Conservation (phyloP, 257 asterid genomes). For the Solanum sejunctum region DNA sequence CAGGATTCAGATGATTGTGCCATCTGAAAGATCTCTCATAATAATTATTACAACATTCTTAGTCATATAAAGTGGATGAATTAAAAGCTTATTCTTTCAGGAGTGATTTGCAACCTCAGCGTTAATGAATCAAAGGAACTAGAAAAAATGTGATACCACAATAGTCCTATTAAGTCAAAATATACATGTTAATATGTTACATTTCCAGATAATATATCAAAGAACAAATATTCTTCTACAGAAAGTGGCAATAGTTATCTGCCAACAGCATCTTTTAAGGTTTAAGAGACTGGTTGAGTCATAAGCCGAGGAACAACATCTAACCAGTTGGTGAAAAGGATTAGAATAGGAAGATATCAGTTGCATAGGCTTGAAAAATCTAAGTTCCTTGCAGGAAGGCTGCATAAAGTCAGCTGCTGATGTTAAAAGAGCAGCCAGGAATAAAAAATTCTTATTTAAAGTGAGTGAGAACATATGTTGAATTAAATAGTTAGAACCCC, state of each 20-base stretch:
- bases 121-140: neutral
- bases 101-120: neutral
- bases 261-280: neutral
- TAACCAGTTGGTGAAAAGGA: neutral
- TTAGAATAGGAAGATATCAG: neutral
- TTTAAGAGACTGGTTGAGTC: neutral
- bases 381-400: neutral
- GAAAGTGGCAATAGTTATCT: neutral
- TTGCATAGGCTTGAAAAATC: neutral
- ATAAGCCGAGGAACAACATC: neutral
- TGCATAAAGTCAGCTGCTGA: neutral
- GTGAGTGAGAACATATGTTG: neutral
- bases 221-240: neutral
- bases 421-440: neutral
- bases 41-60: neutral
- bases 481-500: neutral
- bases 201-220: neutral
- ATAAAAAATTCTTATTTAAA: neutral
- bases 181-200: neutral
- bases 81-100: neutral
- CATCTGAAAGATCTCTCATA: slow-evolving; percentile 37
- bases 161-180: neutral
- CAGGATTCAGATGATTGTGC: slow-evolving; percentile 97
- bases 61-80: neutral
- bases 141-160: neutral